A percentile compares a stretch with the other conserved stretches of the same genome.
Conservation (phyloP, 176 grass and related monocot genomes). For the Paspalum vaginatum region DNA sequence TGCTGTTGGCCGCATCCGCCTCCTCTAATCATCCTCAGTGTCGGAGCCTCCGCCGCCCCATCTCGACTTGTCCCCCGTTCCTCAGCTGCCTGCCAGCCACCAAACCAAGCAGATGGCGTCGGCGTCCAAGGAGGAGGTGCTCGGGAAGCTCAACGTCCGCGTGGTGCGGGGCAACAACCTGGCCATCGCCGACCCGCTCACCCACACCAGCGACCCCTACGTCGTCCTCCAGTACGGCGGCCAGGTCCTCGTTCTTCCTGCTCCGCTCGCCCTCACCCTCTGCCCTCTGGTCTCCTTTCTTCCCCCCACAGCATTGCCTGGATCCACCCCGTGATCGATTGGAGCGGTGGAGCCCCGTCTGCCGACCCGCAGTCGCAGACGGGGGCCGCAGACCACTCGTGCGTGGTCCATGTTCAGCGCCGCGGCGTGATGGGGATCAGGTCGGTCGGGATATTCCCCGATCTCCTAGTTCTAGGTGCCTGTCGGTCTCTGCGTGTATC, state of each 20-base stretch:
- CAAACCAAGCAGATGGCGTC: conserved; percentile 13
- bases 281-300: background rate
- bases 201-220: conserved; percentile 89
- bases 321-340: background rate
- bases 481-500: background rate
- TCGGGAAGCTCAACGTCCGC: conserved; percentile 60
- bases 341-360: background rate
- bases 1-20: conserved; percentile 39
- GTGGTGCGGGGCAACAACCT: conserved; percentile 60
- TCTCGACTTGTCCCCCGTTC: background rate
- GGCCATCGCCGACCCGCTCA: conserved; percentile 55
- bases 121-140: conserved; percentile 40
- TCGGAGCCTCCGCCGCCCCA: background rate
- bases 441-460: background rate
- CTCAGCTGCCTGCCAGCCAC: background rate
- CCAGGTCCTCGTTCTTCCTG: conserved; percentile 38
- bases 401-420: background rate
- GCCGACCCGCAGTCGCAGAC: background rate
- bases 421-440: background rate
- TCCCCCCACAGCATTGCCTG: background rate
- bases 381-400: background rate
- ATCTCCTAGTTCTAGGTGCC: background rate
- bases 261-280: background rate
- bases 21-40: too few relatives aligned
- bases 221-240: conserved; percentile 63